Evolutionary conservation across 1,284 basidiomycete genomes (phyloP).

Genomic region (Pseudozyma hubeiensis): DNA sequence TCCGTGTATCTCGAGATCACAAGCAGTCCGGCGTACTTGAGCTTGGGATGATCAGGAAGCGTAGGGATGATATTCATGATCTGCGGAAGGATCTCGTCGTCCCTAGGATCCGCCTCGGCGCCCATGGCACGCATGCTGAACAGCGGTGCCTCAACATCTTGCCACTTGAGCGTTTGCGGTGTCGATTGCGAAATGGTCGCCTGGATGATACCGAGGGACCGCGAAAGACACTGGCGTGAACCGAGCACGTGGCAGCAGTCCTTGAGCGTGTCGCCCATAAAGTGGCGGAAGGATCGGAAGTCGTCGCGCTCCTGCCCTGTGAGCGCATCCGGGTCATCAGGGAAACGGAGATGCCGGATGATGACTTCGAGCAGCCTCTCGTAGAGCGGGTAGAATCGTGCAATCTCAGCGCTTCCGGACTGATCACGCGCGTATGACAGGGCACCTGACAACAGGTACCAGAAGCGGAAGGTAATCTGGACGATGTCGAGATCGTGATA

Average conservation of each 20-base stretch:
- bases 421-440: conserved; percentile 72
- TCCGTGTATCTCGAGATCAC: conserved; percentile 96
- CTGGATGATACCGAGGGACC: conserved; percentile 84
- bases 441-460: conserved; percentile 76
- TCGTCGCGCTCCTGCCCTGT: conserved; percentile 89
- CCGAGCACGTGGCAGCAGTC: conserved; percentile 97
- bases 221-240: conserved; percentile 82
- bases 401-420: conserved; percentile 18
- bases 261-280: conserved; percentile 99
- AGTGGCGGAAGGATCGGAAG: conserved; percentile 93
- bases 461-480: conserved; percentile 97
- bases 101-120: conserved; percentile 85
- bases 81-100: conserved; percentile 87
- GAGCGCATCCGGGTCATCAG: conserved; percentile 76
- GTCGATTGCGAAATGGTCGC: conserved; percentile 75
- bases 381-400: conserved; percentile 82
- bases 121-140: conserved; percentile 99
- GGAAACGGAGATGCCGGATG: conserved; percentile 92
- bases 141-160: conserved; percentile 95
- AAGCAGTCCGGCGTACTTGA: conserved; percentile 93
- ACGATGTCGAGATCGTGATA: conserved; percentile 96
- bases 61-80: conserved; percentile 94
- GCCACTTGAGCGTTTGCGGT: conserved; percentile 75
- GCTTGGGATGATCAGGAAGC: conserved; percentile 88
- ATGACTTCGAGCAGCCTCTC: conserved; percentile 85